Evolutionary conservation across 2,329 filamentous ascomycete species (phyloP).

Genomic region (Podosphaera xanthii): DNA sequence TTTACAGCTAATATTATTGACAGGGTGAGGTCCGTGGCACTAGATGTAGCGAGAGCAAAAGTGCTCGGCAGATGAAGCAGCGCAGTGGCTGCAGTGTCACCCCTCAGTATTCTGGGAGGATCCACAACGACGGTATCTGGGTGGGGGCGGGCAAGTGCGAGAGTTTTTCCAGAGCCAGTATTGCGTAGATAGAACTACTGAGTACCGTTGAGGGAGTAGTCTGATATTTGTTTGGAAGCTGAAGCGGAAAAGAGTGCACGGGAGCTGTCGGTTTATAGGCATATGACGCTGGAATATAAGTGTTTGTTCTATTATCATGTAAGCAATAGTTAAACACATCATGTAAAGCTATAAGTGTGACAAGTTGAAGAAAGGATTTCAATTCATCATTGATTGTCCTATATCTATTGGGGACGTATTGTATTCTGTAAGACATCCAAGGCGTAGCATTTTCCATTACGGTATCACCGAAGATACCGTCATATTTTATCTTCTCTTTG

Average conservation of each 20-base stretch:
- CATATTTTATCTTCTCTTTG: not conserved
- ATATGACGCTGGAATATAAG: no score
- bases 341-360: not conserved
- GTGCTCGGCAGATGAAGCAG: not conserved
- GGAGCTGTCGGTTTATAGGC: not conserved
- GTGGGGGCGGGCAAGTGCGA: not conserved
- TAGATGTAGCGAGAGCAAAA: not conserved
- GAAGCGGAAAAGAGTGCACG: not conserved
- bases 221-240: not conserved
- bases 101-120: not conserved
- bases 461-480: not conserved
- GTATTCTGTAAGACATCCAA: not conserved
- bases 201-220: not conserved
- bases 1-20: not conserved
- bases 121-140: not conserved
- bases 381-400: not conserved
- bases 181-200: not conserved
- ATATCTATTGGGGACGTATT: not conserved
- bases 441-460: not conserved
- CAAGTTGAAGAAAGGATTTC: not conserved
- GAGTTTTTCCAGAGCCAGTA: not conserved
- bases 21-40: not conserved
- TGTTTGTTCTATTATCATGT: no score
- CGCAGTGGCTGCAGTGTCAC: not conserved
- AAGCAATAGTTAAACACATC: no score